Base-by-base conservation (phyloP, 1,284 basidiomycete species). In the Trametes polyzona region DNA sequence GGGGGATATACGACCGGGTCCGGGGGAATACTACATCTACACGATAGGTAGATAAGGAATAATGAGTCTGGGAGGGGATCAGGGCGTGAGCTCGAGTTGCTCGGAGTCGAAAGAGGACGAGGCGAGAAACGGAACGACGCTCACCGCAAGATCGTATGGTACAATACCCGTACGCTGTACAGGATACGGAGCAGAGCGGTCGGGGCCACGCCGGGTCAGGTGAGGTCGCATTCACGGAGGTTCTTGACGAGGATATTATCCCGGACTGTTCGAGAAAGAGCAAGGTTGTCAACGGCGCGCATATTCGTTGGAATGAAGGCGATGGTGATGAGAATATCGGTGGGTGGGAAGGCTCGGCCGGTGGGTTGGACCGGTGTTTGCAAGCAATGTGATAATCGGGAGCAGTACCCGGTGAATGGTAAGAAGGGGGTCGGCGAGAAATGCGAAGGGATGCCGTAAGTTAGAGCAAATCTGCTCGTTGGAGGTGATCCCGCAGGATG, bases 391-490 rank as follows among this genome's bases (percentile, higher is more conserved):
- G n/a, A n/a, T n/a, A n/a, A n/a, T n/a, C n/a, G n/a, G n/a, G n/a
- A n/a, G n/a, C n/a, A n/a, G n/a, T n/a, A n/a, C n/a, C n/a, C n/a
- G n/a, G n/a, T n/a, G n/a, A n/a, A n/a, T n/a, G n/a, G 44, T 17
- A 26, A 36, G 32, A 47, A 19, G 21, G 37, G 23, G 11, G 26
- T 8, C 12, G 39, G 19, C 1, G 26, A 16, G 17, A 21, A 19
- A 19, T 27, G 27, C 7, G 43, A 19, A 33, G 47, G 21, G n/a
- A 50, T 24, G 32, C 24, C n/a, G 55, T 42, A n/a, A n/a, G 12
- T 76, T 67, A 83, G 71, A 83, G 78, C 41, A 83, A 70, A 69
- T 83, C 81, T 26, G 81, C 80, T 35, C 77, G 74, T 50, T 78
- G 76, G 35, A 84, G 73, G 68, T 83, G 80, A 52, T 79, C 75